phyloP scores from a whole-genome alignment of 176 grass and related monocot species.

The Triticum dicoccoides region DNA sequence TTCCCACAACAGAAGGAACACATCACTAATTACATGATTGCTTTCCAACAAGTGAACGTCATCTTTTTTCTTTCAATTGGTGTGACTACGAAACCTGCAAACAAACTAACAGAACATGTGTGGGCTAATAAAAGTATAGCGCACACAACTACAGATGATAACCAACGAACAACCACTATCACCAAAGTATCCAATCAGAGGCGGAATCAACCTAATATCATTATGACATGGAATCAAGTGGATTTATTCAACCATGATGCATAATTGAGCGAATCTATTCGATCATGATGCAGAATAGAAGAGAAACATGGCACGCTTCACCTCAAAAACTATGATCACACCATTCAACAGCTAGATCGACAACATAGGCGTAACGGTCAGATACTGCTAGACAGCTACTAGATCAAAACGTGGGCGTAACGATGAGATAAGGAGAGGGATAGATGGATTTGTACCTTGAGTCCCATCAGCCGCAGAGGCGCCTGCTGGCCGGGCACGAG shows the following conservation, averaged over 20 bases:
- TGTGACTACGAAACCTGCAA: background rate
- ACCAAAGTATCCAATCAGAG: background rate
- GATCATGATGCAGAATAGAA: background rate
- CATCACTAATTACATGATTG: background rate
- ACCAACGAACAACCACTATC: background rate
- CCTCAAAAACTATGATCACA: background rate
- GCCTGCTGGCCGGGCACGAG: constrained; percentile 82
- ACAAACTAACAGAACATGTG: background rate
- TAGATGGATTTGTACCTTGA: constrained; percentile 61
- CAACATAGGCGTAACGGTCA: background rate
- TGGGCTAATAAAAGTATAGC: background rate
- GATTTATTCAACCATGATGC: background rate
- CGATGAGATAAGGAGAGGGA: background rate
- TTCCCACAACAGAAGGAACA: background rate
- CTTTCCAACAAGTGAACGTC: background rate
- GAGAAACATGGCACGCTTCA: background rate
- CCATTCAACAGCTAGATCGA: background rate
- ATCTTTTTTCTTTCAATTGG: background rate
- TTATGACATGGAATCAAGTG: background rate
- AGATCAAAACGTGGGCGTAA: background rate
- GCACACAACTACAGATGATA: background rate
- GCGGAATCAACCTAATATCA: background rate
- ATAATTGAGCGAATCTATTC: background rate
- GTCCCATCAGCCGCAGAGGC: constrained; percentile 79
- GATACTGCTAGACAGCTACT: background rate